A percentile compares a stretch with the other conserved stretches of the same genome.
These are phyloP conservation scores for Lecanosticta acicola DNA, from an alignment of 2,329 filamentous ascomycete genomes.

Conservation along the genomic window DNA sequence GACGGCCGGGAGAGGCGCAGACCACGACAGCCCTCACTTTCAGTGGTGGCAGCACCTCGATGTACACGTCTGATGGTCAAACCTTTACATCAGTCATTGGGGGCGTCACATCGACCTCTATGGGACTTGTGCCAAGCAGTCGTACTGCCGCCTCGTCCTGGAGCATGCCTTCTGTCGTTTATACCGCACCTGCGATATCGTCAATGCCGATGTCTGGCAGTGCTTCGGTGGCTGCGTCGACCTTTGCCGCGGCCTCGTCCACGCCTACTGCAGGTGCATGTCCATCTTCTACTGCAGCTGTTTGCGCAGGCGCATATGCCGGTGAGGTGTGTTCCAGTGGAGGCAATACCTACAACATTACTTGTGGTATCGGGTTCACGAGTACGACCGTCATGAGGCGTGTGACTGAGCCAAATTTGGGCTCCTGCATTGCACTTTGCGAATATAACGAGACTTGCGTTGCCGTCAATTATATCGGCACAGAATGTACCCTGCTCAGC, in stretches of 20 bases:
- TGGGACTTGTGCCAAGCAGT: too few species aligned
- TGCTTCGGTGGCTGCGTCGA: too few species aligned
- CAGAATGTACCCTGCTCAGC: conserved; percentile 29
- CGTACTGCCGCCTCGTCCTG: too few species aligned
- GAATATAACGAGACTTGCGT: conserved; percentile 24
- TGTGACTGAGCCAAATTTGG: conserved; percentile 11
- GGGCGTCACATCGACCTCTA: too few species aligned
- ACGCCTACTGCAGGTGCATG: background rate
- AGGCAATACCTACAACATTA: background rate
- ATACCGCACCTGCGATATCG: too few species aligned
- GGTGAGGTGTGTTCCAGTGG: background rate
- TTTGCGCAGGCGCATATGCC: background rate
- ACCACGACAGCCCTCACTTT: too few species aligned
- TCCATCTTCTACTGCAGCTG: background rate
- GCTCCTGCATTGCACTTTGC: conserved; percentile 21
- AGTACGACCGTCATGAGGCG: conserved; percentile 3
- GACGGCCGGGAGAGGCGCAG: too few species aligned
- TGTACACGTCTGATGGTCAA: too few species aligned
- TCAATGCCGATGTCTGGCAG: too few species aligned
- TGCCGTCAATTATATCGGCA: conserved; percentile 27
- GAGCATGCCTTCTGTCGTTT: too few species aligned
- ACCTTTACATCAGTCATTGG: too few species aligned
- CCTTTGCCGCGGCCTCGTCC: background rate
- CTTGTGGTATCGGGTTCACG: background rate
- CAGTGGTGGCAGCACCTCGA: too few species aligned